Base-by-base conservation (phyloP, 129 eudicot genomes). In the Ambrosia trifida region DNA sequence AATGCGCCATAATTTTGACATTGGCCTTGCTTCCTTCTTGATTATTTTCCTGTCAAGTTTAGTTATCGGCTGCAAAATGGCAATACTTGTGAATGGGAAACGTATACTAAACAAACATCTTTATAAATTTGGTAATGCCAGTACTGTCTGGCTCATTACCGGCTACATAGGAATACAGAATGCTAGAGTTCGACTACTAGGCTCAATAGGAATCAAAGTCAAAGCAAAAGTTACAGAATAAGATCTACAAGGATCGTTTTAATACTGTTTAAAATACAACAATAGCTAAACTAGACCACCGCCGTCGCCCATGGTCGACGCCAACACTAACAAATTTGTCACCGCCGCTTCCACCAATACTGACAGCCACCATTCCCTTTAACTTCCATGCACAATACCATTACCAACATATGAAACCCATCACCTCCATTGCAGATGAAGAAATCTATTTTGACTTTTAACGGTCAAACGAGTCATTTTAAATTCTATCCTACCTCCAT, bases 381-480 rank as follows among this genome's bases (percentile, higher is more conserved):
- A 65, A 14, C 65, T 9, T 4, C 18, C 36, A 44, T 44, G 40
- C 59, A 63, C 40, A 63, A 45, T 31, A 44, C 72, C 40, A 63
- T 31, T 31, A 44, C 72, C 49, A 59, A 18, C 11, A 54, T 31
- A 59, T 46, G 33, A 20, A 76, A 47, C 38, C 66, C 56, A 51
- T 53, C 47, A 51, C 66, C 76, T 77, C 81, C 81, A 61, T 62
- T 61, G 70, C 75, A 76, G 36, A 36, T 35, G 18, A 46, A 36
- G 63, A 76, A 9, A 50, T 28, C 17, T 61, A 63, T 77, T 51
- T 51, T 38, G 76, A 70, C 76, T 77, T 73, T 63, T 40, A 40
- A 36, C 4, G 40, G 49, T 77, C 81, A 77, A 61, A 69, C 59
- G 59, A 69, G 58, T 61, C 38, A 4, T n/a, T 56, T 60, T 41